Evolutionary conservation across 164 flowering plant species (phyloP).

Genomic region (Cinnamomum micranthum): DNA sequence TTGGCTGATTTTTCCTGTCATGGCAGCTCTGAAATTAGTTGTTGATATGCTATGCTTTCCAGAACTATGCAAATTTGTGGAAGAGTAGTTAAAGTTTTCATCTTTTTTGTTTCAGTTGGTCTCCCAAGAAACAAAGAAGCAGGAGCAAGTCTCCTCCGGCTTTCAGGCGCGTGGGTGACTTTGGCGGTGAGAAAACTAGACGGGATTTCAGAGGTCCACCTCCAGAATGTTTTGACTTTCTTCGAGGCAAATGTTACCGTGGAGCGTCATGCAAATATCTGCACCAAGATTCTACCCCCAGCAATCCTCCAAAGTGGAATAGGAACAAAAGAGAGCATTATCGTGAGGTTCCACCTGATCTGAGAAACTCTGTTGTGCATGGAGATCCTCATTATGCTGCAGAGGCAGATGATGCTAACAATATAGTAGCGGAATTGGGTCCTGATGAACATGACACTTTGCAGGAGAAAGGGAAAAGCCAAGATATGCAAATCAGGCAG

Average conservation of each 20-base stretch:
- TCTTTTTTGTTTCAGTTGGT: constrained; percentile 52
- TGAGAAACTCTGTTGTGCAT: constrained; percentile 19
- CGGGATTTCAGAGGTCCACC: constrained; percentile 31
- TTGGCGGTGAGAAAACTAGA: constrained; percentile 35
- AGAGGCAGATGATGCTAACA: constrained; percentile 10
- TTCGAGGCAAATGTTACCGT: constrained; percentile 72
- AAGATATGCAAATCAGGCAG: constrained; percentile 14
- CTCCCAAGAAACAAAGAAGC: constrained; percentile 66
- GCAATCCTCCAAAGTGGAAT: constrained; percentile 32
- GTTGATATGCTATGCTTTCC: constrained; percentile 1
- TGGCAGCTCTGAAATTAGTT: background rate
- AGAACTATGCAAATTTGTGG: background rate
- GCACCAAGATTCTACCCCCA: constrained; percentile 43
- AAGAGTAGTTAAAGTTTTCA: constrained; percentile 3
- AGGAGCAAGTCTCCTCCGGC: constrained; percentile 67
- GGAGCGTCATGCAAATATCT: constrained; percentile 72
- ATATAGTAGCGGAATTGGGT: constrained; percentile 5
- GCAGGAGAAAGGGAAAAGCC: constrained; percentile 18
- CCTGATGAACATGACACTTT: constrained; percentile 15
- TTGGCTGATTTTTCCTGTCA: background rate
- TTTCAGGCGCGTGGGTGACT: constrained; percentile 34
- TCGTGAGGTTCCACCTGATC: constrained; percentile 26
- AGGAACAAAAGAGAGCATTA: constrained; percentile 31
- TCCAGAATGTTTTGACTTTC: constrained; percentile 59
- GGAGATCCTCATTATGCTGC: constrained; percentile 13